Evolutionary conservation across 371 early-diverging fungal species (phyloP), one percentile per base, ranked within the genome.

Genomic region (Mortierella polycephala): DNA sequence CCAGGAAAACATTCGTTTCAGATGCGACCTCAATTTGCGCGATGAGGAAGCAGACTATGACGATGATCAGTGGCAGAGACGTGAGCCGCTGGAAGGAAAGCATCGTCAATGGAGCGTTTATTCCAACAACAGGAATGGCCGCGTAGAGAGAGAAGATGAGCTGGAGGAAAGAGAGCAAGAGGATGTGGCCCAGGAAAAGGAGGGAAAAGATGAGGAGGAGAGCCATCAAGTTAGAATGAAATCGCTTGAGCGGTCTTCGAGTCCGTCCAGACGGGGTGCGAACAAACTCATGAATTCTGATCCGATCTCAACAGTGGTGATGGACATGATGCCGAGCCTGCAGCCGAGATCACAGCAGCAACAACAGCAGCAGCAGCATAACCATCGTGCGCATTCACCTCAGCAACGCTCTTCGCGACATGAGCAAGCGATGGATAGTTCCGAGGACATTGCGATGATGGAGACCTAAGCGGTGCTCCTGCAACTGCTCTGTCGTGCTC

Each of bases 371-470:
- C 45, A 14, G 9, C 59, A 60, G 60, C 60, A 60, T 21, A 44
- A 60, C 16, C 46, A 11, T 21, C 44, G 21, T 9, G 23, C 37
- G 10, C 61, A 49, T 30, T 30, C 30, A 30, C 30, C 30, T 30
- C 30, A 30, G 30, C 30, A 30, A 30, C 30, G 30, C 30, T 18
- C 20, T 5, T 21, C 64, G 55, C 64, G 47, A 14, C 10, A 18
- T 11, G 42, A 45, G 13, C 67, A 52, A 58, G 18, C 6, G 23
- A 50, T 51, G n/a, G 44, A 50, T 0, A 49, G 23, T 23, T 23
- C 21, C 23, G 60, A 67, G 53, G 58, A 52, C 40, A 6, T 45
- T 1, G 42, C 67, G 1, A 67, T 64, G 65, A 57, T 67, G 61
- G 67, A 67, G 41, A 18, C 60, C 12, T 67, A 51, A 18, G 20